Evolutionary conservation across 23 red algal species (phyloP).

Genomic region (Gracilaria domingensis): DNA sequence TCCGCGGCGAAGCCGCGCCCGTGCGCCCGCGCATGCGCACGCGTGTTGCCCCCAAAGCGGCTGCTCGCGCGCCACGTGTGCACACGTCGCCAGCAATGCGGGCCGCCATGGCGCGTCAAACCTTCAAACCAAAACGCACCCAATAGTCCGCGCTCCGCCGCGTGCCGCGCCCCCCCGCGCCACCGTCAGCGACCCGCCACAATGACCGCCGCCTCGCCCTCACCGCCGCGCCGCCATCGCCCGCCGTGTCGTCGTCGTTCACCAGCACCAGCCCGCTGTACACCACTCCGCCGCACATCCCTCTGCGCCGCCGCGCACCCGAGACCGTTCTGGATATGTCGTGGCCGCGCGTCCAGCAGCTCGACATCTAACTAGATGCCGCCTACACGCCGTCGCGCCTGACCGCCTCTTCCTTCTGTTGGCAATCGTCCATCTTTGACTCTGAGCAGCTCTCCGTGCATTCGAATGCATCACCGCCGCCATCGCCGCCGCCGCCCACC

Average conservation of each 20-base stretch:
- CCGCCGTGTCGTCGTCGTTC: background rate
- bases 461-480: background rate
- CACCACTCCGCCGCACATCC: constrained; percentile 27
- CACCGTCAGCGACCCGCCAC: constrained; percentile 8
- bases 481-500: background rate
- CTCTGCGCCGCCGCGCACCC: too few species aligned
- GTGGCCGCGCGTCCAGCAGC: too few species aligned
- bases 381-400: too few species aligned
- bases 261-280: constrained; percentile 17
- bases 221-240: constrained; percentile 29
- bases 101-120: constrained; percentile 18
- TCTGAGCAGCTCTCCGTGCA: constrained; percentile 20
- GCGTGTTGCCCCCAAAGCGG: too few species aligned
- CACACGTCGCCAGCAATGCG: too few species aligned
- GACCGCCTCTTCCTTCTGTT: background rate
- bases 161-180: background rate
- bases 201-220: background rate
- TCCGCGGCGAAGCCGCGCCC: too few species aligned
- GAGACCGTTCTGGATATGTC: too few species aligned
- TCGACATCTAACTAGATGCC: too few species aligned
- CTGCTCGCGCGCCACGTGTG: too few species aligned
- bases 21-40: too few species aligned
- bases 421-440: constrained; percentile 23
- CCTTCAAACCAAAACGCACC: constrained; percentile 9
- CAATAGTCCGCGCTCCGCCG: background rate